phyloP scores from a whole-genome alignment of 2,329 filamentous ascomycete genomes.

The Fusarium algeriense region DNA sequence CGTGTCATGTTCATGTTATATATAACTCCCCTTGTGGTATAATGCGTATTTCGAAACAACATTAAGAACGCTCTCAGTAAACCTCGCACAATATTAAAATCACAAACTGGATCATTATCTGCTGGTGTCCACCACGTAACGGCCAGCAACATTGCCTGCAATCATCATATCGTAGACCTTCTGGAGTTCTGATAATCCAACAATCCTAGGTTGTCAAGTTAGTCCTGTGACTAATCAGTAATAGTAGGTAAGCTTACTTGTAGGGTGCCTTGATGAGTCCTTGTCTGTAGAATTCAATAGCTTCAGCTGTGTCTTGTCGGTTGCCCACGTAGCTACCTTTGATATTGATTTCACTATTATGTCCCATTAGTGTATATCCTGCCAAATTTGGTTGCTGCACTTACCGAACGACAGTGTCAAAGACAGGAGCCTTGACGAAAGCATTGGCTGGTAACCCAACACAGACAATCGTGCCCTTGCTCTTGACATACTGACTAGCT shows the following conservation, averaged over 20 bases:
- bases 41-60: not conserved
- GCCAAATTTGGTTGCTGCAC: fast-evolving
- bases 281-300: slow-evolving; percentile 84
- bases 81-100: not conserved
- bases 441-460: slow-evolving; percentile 88
- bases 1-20: not conserved
- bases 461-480: slow-evolving; percentile 82
- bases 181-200: slow-evolving; percentile 80
- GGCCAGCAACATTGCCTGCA: slow-evolving; percentile 74
- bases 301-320: slow-evolving; percentile 84
- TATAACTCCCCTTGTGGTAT: not conserved
- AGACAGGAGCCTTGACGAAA: slow-evolving; percentile 83
- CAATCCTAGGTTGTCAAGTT: slow-evolving; percentile 56
- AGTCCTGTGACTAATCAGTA: not conserved
- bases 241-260: slow-evolving; percentile 60
- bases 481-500: slow-evolving; percentile 84
- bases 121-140: slow-evolving; percentile 80
- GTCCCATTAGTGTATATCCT: not conserved
- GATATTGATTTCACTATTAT: slow-evolving; percentile 81
- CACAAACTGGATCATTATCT: slow-evolving; percentile 54
- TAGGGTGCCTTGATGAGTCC: slow-evolving; percentile 86
- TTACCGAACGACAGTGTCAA: slow-evolving; percentile 77
- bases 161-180: slow-evolving; percentile 80
- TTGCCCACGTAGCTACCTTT: slow-evolving; percentile 93
- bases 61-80: not conserved